These are phyloP conservation scores for Lachancea nothofagi DNA, from an alignment of 805 yeast genomes.

Conservation along the genomic window DNA sequence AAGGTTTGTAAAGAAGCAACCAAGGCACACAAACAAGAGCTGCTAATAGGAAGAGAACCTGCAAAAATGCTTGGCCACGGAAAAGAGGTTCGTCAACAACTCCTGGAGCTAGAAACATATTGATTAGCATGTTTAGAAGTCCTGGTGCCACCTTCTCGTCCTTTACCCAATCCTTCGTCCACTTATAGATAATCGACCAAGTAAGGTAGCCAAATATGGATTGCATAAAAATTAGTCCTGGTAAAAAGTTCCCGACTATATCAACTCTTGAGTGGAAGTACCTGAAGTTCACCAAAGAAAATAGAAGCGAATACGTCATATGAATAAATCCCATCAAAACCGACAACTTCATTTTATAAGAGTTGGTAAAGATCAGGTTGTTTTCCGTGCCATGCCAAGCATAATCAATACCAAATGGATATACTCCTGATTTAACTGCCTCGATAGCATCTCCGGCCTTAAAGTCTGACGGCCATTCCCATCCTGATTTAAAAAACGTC, in stretches of 20 bases:
- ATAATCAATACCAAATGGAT: conserved; percentile 83
- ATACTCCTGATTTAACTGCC: conserved; percentile 63
- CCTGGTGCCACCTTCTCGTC: conserved; percentile 82
- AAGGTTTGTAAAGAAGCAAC: conserved; percentile 79
- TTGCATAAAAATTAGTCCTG: conserved; percentile 92
- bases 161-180: conserved; percentile 89
- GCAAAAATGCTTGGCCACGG: conserved; percentile 72
- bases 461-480: conserved; percentile 85
- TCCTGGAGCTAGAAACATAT: conserved; percentile 95
- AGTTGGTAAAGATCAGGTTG: conserved; percentile 81
- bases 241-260: conserved; percentile 86
- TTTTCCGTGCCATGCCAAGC: conserved; percentile 98
- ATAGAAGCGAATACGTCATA: conserved; percentile 84
- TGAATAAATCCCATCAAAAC: conserved; percentile 91
- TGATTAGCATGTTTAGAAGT: conserved; percentile 86
- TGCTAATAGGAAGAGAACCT: conserved; percentile 60
- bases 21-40: conserved; percentile 92
- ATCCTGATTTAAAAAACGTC: conserved; percentile 82
- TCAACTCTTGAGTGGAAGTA: conserved; percentile 70
- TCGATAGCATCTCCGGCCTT: conserved; percentile 61
- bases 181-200: conserved; percentile 81
- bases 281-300: conserved; percentile 75
- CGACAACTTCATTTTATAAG: conserved; percentile 95
- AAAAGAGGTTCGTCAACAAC: conserved; percentile 73
- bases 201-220: conserved; percentile 92